Percentiles rank a stretch among this genome's conserved stretches.
Conservation (phyloP, 148 eudicot species). For the Fagopyrum esculentum region DNA sequence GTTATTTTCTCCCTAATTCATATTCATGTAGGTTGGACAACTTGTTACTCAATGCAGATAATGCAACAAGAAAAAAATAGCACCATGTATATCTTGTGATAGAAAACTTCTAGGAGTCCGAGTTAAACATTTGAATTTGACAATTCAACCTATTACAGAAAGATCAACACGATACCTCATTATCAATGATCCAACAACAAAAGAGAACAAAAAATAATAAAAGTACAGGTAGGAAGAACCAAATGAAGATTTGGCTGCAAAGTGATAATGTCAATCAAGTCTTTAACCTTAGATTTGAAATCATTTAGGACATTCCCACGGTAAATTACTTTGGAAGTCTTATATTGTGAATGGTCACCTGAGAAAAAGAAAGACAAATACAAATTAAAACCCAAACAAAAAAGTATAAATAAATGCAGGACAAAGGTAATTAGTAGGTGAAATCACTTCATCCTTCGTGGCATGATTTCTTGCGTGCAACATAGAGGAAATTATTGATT, state of each 20-base stretch:
- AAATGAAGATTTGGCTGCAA: background rate
- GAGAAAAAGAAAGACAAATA: slow-evolving; percentile 14
- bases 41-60: background rate
- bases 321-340: slow-evolving; percentile 79
- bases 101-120: slow-evolving; percentile 43
- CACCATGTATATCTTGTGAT: slow-evolving; percentile 49
- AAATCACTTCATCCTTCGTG: slow-evolving; percentile 67
- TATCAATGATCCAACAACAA: background rate
- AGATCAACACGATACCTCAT: background rate
- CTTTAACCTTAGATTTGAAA: slow-evolving; percentile 56
- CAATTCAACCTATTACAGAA: slow-evolving; percentile 52
- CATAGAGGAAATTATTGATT: no score
- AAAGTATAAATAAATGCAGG: background rate
- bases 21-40: background rate
- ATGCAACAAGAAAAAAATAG: background rate
- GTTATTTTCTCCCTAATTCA: background rate
- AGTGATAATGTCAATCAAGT: background rate
- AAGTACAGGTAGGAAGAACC: background rate
- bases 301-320: slow-evolving; percentile 70
- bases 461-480: slow-evolving; percentile 26
- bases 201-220: background rate
- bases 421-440: background rate
- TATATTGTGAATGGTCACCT: slow-evolving; percentile 55
- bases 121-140: slow-evolving; percentile 48
- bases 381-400: background rate